These are phyloP conservation scores for Lasiosphaeria ovina DNA, from an alignment of 495 filamentous ascomycete genomes.

Conservation along the genomic window DNA sequence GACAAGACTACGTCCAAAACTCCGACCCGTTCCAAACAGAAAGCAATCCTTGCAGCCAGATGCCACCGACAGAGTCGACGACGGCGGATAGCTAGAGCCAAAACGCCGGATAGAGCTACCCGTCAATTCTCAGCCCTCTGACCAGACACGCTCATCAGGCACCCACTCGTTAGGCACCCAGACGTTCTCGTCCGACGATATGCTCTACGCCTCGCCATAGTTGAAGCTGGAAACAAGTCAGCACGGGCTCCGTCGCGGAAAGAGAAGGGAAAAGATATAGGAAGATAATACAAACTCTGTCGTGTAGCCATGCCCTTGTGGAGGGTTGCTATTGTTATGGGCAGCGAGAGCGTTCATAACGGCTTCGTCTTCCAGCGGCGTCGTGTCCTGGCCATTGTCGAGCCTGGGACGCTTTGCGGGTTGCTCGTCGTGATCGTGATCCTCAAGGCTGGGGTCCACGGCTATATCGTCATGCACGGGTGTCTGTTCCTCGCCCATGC, in stretches of 20 bases:
- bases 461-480: conserved; percentile 23
- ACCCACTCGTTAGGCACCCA: neutral
- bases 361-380: conserved; percentile 37
- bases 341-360: conserved; percentile 38
- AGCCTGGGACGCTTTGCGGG: conserved; percentile 40
- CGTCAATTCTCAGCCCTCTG: neutral
- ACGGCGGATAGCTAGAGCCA: too few species aligned
- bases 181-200: neutral
- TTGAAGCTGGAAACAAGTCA: conserved; percentile 18
- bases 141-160: neutral
- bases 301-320: conserved; percentile 32
- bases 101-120: too few species aligned
- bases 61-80: too few species aligned
- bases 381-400: conserved; percentile 27
- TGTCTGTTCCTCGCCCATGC: conserved; percentile 22
- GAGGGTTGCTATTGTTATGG: conserved; percentile 39
- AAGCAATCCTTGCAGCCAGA: too few species aligned
- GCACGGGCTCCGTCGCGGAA: neutral
- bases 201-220: conserved; percentile 34
- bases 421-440: conserved; percentile 21
- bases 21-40: too few species aligned
- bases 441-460: conserved; percentile 31
- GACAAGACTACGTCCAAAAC: too few species aligned
- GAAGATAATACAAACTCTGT: conserved; percentile 33
- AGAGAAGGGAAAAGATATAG: neutral